A percentile compares a stretch with the other conserved stretches of the same genome.
Evolutionary conservation across 352 stramenopile genomes (phyloP).

Genomic region (Pythium plurisporium): DNA sequence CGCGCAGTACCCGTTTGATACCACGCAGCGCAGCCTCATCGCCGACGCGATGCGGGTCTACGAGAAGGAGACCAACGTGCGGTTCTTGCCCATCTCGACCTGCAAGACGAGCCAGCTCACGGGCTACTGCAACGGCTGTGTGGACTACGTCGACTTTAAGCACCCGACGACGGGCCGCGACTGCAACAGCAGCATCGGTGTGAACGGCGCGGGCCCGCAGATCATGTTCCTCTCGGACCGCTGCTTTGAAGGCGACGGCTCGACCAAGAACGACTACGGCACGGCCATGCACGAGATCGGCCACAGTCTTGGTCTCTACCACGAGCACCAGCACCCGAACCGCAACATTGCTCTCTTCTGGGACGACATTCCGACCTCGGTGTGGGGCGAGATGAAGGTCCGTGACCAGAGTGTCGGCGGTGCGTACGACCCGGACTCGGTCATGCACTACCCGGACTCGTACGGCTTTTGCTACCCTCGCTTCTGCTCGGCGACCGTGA

Average conservation of each 20-base stretch:
- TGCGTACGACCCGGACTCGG: slow-evolving; percentile 58
- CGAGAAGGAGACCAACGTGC: slow-evolving; percentile 64
- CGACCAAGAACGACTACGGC: slow-evolving; percentile 67
- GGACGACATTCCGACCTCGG: slow-evolving; percentile 65
- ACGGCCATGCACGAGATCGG: slow-evolving; percentile 80
- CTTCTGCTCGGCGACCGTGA: slow-evolving; percentile 38
- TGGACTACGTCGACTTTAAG: slow-evolving; percentile 75
- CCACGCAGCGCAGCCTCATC: slow-evolving; percentile 50
- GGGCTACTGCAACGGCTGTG: slow-evolving; percentile 58
- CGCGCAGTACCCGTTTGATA: slow-evolving; percentile 58
- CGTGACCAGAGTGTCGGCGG: slow-evolving; percentile 62
- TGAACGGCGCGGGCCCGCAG: slow-evolving; percentile 56
- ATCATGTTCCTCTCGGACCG: slow-evolving; percentile 72
- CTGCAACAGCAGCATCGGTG: slow-evolving; percentile 76
- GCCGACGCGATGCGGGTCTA: slow-evolving; percentile 62
- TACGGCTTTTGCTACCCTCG: slow-evolving; percentile 75
- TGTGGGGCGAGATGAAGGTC: slow-evolving; percentile 70
- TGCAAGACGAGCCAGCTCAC: slow-evolving; percentile 44
- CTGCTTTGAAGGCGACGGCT: slow-evolving; percentile 72
- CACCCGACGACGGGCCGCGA: slow-evolving; percentile 61
- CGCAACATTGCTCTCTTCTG: slow-evolving; percentile 68
- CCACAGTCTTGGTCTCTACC: slow-evolving; percentile 73
- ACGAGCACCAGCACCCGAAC: slow-evolving; percentile 78
- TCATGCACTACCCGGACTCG: slow-evolving; percentile 79
- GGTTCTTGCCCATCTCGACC: slow-evolving; percentile 50